Conservation (phyloP, 2,329 filamentous ascomycete genomes). For the Xylariaceae sp. region DNA sequence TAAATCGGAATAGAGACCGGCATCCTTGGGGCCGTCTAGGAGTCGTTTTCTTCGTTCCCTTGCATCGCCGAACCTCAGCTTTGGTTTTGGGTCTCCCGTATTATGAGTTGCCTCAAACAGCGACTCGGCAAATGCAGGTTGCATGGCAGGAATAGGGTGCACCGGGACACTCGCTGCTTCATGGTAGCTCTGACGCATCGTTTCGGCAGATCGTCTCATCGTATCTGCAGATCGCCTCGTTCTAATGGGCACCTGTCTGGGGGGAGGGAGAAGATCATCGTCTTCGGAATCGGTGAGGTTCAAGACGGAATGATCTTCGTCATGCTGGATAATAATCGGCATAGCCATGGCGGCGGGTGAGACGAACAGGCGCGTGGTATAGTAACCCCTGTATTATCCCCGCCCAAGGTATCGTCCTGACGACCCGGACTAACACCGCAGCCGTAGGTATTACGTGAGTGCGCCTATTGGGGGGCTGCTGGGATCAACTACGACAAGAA, state of each 20-base stretch:
- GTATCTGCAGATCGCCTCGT: constrained; percentile 22
- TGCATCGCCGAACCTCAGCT: constrained; percentile 50
- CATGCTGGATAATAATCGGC: constrained; percentile 28
- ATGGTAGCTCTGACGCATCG: constrained; percentile 29
- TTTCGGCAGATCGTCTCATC: constrained; percentile 23
- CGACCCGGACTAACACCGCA: not conserved
- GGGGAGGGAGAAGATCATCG: constrained; percentile 26
- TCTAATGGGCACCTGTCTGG: constrained; percentile 16
- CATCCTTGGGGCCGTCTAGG: constrained; percentile 62
- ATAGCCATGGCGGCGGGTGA: constrained; percentile 26
- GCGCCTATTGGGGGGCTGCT: constrained; percentile 2
- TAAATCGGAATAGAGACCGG: constrained; percentile 63
- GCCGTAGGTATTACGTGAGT: constrained; percentile 6
- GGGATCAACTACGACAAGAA: not conserved
- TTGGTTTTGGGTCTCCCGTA: constrained; percentile 44
- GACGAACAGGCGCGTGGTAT: constrained; percentile 3
- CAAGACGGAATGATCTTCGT: constrained; percentile 30
- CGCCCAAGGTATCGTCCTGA: not conserved
- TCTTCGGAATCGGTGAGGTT: constrained; percentile 31
- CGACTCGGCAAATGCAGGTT: constrained; percentile 77
- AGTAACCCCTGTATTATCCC: not conserved
- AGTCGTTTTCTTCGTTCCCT: constrained; percentile 60
- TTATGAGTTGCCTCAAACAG: constrained; percentile 63
- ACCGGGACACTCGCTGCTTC: constrained; percentile 36
- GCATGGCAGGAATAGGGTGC: constrained; percentile 72